These are phyloP conservation scores for Neoboletus magnificus DNA, from an alignment of 768 basidiomycete species.

Conservation along the genomic window DNA sequence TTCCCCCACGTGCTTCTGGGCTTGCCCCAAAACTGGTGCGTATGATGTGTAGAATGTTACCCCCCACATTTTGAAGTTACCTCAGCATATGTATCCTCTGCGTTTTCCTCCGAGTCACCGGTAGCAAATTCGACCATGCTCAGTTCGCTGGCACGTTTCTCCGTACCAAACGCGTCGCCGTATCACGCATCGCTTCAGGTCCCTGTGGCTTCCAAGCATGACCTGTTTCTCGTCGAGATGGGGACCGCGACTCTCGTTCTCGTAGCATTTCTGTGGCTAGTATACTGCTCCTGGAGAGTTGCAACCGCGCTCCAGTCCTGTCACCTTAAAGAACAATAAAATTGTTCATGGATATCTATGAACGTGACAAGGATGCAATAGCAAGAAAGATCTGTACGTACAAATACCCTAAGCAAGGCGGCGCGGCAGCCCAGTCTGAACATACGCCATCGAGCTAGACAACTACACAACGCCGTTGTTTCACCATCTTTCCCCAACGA, in stretches of 20 bases:
- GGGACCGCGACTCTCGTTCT: constrained; percentile 35
- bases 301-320: constrained; percentile 17
- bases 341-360: constrained; percentile 3
- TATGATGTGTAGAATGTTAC: not conserved
- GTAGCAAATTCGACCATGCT: constrained; percentile 25
- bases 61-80: constrained; percentile 2
- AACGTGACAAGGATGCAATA: constrained; percentile 18
- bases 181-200: constrained; percentile 17
- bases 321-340: constrained; percentile 27
- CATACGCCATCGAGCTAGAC: constrained; percentile 21
- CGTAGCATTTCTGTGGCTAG: constrained; percentile 34
- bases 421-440: constrained; percentile 9
- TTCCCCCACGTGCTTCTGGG: constrained; percentile 33
- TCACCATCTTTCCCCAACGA: constrained; percentile 69
- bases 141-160: constrained; percentile 14
- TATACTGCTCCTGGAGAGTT: constrained; percentile 24
- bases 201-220: constrained; percentile 33
- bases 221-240: constrained; percentile 34
- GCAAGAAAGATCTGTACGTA: constrained; percentile 30
- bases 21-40: constrained; percentile 29
- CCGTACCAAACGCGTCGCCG: constrained; percentile 7
- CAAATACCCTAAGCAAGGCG: constrained; percentile 24
- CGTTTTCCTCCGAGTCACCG: constrained; percentile 17
- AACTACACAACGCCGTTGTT: constrained; percentile 70
- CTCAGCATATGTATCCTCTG: constrained; percentile 1